Evolutionary conservation across 2,329 filamentous ascomycete genomes (phyloP).

Genomic region (Thermothelomyces thermophilus): DNA sequence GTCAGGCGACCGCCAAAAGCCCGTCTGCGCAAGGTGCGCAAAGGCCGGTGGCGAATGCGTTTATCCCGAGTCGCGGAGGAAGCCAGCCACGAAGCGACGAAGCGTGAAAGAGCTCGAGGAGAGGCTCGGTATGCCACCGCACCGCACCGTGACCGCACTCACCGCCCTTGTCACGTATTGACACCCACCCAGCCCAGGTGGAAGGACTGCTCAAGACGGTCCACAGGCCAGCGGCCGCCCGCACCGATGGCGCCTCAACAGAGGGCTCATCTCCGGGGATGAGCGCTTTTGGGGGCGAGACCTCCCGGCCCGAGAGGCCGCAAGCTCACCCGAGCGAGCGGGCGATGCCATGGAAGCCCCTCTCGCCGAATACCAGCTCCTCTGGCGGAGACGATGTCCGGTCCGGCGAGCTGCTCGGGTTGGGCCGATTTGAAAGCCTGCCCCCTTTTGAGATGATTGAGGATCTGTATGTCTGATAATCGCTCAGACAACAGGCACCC

Average conservation of each 20-base stretch:
- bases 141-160: background rate
- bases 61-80: constrained; percentile 84
- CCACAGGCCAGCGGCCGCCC: constrained; percentile 31
- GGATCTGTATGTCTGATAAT: constrained; percentile 60
- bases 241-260: constrained; percentile 23
- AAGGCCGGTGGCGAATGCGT: constrained; percentile 70
- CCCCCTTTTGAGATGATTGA: constrained; percentile 75
- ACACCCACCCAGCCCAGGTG: constrained; percentile 57
- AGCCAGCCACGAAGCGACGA: constrained; percentile 78
- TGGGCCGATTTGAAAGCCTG: constrained; percentile 76
- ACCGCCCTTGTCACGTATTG: background rate
- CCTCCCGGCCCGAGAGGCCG: background rate
- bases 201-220: constrained; percentile 71
- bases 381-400: constrained; percentile 25
- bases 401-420: constrained; percentile 64
- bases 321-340: constrained; percentile 5
- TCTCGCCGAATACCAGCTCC: background rate
- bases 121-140: constrained; percentile 58
- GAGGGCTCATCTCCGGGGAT: constrained; percentile 11
- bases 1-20: constrained; percentile 60
- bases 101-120: constrained; percentile 90
- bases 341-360: constrained; percentile 6
- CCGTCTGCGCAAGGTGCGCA: constrained; percentile 72
- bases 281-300: background rate
- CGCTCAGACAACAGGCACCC: too few relatives aligned